Evolutionary conservation across 345 rosid genomes (phyloP).

Genomic region (Citrus sp.): DNA sequence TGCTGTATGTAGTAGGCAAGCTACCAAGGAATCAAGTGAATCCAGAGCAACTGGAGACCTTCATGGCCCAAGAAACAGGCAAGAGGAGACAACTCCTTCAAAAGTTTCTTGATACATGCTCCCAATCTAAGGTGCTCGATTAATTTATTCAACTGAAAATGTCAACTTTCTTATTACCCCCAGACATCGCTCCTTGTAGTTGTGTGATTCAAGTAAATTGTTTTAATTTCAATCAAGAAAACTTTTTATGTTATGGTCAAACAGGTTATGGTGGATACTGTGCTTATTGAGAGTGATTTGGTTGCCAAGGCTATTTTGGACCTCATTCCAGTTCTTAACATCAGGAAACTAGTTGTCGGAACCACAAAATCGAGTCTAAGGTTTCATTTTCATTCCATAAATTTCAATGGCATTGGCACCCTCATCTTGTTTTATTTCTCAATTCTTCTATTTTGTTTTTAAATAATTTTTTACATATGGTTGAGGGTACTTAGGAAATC

Average conservation of each 20-base stretch:
- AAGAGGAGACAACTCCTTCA: slow-evolving; percentile 56
- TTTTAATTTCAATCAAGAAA: too few relatives aligned
- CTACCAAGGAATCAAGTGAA: slow-evolving; percentile 58
- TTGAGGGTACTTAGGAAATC: slow-evolving; percentile 35
- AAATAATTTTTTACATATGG: too few relatives aligned
- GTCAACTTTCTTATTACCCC: too few relatives aligned
- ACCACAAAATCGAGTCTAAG: slow-evolving; percentile 54
- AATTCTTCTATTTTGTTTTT: background rate
- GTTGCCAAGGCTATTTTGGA: slow-evolving; percentile 68
- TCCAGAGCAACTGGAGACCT: slow-evolving; percentile 51
- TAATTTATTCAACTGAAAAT: too few relatives aligned
- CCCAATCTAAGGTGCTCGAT: slow-evolving; percentile 46
- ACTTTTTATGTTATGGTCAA: too few relatives aligned
- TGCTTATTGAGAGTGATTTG: slow-evolving; percentile 70
- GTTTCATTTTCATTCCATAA: slow-evolving; percentile 20
- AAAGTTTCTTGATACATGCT: slow-evolving; percentile 48
- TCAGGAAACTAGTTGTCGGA: slow-evolving; percentile 78
- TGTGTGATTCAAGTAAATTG: too few relatives aligned
- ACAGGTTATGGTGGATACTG: slow-evolving; percentile 23
- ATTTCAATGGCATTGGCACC: background rate
- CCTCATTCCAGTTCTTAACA: slow-evolving; percentile 66
- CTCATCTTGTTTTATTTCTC: background rate
- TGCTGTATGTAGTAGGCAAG: slow-evolving; percentile 50
- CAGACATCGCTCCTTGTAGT: too few relatives aligned
- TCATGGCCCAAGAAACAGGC: slow-evolving; percentile 58